These are phyloP conservation scores for Penicillium italicum DNA, from an alignment of 2,329 filamentous ascomycete species.

Conservation along the genomic window DNA sequence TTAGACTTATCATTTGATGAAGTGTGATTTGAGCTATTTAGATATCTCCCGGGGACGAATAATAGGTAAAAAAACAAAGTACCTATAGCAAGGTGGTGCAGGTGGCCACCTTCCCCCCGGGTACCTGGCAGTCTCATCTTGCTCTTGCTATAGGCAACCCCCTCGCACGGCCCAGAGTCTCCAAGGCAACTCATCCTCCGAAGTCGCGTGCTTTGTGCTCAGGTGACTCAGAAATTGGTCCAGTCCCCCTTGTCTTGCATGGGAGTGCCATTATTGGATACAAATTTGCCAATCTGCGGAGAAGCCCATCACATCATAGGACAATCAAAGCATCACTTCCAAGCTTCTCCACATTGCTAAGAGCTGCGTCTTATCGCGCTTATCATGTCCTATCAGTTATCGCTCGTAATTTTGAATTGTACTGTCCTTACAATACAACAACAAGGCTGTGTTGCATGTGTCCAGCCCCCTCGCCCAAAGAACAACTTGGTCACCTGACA, in stretches of 20 bases:
- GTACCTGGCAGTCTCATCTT: slow-evolving; percentile 18
- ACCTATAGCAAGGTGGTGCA: not conserved
- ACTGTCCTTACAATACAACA: not conserved
- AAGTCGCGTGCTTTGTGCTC: slow-evolving; percentile 24
- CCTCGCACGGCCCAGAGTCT: slow-evolving; percentile 8
- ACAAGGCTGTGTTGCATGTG: not conserved
- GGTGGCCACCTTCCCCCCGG: slow-evolving; percentile 5
- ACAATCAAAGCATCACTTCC: slow-evolving; percentile 6
- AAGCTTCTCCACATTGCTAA: slow-evolving; percentile 15
- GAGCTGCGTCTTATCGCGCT: slow-evolving; percentile 13
- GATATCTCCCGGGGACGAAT: not conserved
- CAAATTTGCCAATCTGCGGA: slow-evolving; percentile 4
- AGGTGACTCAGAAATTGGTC: slow-evolving; percentile 11
- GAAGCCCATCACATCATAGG: slow-evolving; percentile 9
- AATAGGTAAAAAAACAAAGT: not conserved
- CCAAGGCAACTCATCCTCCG: slow-evolving; percentile 20
- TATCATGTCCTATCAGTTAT: slow-evolving; percentile 17
- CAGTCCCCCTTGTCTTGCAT: not conserved
- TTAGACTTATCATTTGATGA: not conserved
- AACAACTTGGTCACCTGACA: slow-evolving; percentile 17
- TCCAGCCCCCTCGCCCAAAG: slow-evolving; percentile 1
- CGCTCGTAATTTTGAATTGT: not conserved
- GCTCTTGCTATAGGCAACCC: not conserved
- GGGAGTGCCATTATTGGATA: slow-evolving; percentile 4
- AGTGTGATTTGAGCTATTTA: not conserved